These are phyloP conservation scores for Seiridium cupressi DNA, from an alignment of 2,329 filamentous ascomycete genomes.

Conservation along the genomic window DNA sequence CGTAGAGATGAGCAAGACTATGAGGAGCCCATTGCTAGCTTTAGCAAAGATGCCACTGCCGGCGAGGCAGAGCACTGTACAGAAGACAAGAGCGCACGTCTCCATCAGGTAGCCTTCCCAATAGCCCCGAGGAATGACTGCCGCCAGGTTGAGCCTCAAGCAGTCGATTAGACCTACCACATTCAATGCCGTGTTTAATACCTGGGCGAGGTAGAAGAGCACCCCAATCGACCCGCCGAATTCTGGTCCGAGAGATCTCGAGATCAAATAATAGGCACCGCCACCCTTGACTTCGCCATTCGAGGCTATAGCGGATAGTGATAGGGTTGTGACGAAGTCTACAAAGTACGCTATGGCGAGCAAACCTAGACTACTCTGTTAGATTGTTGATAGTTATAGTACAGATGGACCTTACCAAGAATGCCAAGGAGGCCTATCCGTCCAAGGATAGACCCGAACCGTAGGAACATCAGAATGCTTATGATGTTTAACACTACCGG, in stretches of 20 bases:
- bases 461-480: slow-evolving; percentile 88
- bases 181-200: slow-evolving; percentile 84
- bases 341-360: slow-evolving; percentile 75
- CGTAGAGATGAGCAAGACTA: slow-evolving; percentile 70
- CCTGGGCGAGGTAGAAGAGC: slow-evolving; percentile 87
- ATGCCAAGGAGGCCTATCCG: slow-evolving; percentile 79
- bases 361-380: slow-evolving; percentile 49
- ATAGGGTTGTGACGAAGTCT: slow-evolving; percentile 81
- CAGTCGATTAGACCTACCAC: slow-evolving; percentile 84
- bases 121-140: slow-evolving; percentile 65
- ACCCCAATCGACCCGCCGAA: slow-evolving; percentile 88
- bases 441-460: slow-evolving; percentile 82
- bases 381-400: slow-evolving; percentile 5
- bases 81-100: slow-evolving; percentile 68
- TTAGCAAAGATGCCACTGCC: slow-evolving; percentile 79
- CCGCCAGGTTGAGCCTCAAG: slow-evolving; percentile 71
- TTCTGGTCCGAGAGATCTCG: slow-evolving; percentile 79
- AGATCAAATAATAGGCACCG: slow-evolving; percentile 87
- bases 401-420: slow-evolving; percentile 55
- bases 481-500: slow-evolving; percentile 87
- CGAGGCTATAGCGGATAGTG: slow-evolving; percentile 83
- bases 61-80: slow-evolving; percentile 73
- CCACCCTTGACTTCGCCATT: slow-evolving; percentile 88
- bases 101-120: slow-evolving; percentile 78
- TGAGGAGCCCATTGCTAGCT: slow-evolving; percentile 73